These are phyloP conservation scores for Euphorbia schlechtendalii DNA, from an alignment of 441 rosid species.

Conservation along the genomic window DNA sequence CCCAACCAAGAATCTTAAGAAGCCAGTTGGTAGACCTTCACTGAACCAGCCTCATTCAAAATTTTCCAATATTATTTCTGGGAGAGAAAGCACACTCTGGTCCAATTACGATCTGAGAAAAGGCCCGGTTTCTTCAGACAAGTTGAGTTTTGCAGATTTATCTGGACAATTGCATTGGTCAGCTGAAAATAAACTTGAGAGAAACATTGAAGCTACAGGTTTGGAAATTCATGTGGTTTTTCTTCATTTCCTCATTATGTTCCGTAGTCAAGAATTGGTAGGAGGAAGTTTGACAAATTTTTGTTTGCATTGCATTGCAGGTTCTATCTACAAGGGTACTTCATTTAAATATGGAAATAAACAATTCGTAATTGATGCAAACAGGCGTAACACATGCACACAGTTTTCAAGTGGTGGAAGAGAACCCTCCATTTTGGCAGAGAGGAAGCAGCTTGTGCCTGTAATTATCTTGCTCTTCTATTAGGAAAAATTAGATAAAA, in stretches of 20 bases:
- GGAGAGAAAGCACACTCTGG: constrained; percentile 27
- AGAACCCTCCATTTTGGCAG: constrained; percentile 68
- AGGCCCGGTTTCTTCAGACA: constrained; percentile 29
- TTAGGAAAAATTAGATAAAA: background rate
- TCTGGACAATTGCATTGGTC: too few species aligned
- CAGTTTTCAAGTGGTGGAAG: constrained; percentile 31
- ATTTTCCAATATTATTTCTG: constrained; percentile 40
- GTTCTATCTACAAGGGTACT: constrained; percentile 29
- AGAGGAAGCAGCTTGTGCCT: constrained; percentile 79
- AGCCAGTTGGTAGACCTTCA: constrained; percentile 39
- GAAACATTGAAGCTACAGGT: constrained; percentile 45
- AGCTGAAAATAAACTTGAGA: constrained; percentile 36
- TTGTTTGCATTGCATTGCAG: constrained; percentile 37
- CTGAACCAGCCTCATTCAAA: too few species aligned
- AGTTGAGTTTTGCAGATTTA: too few species aligned
- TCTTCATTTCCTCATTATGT: too few species aligned
- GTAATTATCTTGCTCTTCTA: constrained; percentile 37
- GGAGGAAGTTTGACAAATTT: constrained; percentile 12
- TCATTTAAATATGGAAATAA: constrained; percentile 47
- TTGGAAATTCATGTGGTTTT: background rate
- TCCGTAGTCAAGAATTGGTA: too few species aligned
- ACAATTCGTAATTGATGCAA: constrained; percentile 48
- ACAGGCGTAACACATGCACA: constrained; percentile 61
- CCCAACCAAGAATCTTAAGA: constrained; percentile 48
- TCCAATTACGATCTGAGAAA: constrained; percentile 32